Evolutionary conservation across 345 rosid species (phyloP).

Genomic region (Brassica incana): DNA sequence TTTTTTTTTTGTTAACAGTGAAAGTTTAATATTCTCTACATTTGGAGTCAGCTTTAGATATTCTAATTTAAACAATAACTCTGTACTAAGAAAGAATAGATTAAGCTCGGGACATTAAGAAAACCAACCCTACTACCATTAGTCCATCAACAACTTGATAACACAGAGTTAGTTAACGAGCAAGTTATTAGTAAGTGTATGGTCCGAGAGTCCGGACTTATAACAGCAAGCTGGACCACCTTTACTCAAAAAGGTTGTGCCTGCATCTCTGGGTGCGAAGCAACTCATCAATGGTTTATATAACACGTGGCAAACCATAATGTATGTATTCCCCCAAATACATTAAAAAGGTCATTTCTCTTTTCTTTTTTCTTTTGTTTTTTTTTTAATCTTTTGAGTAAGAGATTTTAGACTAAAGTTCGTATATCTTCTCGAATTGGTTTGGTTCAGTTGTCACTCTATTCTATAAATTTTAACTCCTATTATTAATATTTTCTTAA

Average conservation of each 20-base stretch:
- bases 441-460: neutral
- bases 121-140: neutral
- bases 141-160: neutral
- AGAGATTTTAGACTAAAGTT: neutral
- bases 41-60: neutral
- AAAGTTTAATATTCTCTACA: neutral
- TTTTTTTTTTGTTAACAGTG: neutral
- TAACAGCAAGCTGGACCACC: conserved; percentile 28
- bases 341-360: neutral
- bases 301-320: conserved; percentile 23
- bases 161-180: neutral
- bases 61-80: no score
- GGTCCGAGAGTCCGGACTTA: neutral
- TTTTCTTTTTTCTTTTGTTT: neutral
- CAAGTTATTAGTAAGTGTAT: neutral
- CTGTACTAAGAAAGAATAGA: neutral
- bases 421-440: neutral
- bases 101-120: neutral
- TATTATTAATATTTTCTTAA: neutral
- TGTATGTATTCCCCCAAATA: conserved; percentile 20
- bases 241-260: conserved; percentile 1
- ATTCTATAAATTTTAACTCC: neutral
- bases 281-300: neutral
- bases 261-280: conserved; percentile 26
- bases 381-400: neutral